A percentile compares a stretch with the other conserved stretches of the same genome.
Conservation (phyloP, 805 yeast genomes). For the Lipomyces sp. region DNA sequence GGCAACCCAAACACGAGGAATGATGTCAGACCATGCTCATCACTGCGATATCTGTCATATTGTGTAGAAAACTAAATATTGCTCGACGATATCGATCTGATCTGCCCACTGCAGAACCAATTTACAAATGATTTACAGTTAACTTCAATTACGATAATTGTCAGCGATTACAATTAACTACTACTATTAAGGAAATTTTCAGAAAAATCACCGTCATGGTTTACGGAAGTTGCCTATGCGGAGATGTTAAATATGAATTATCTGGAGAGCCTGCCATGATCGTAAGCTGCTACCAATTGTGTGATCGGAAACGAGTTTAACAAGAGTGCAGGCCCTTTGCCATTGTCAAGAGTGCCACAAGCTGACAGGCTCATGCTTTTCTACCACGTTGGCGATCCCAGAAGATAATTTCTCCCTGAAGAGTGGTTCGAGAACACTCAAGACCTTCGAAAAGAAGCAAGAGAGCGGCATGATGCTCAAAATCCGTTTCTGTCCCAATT, state of each 20-base stretch:
- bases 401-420: background rate
- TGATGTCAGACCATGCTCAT: conserved; percentile 3
- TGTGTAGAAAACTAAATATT: background rate
- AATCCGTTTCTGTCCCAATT: background rate
- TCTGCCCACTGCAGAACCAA: too few species aligned
- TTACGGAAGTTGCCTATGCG: background rate
- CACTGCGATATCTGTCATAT: background rate
- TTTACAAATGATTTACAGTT: background rate
- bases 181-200: background rate
- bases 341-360: conserved; percentile 3
- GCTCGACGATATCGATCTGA: background rate
- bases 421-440: background rate
- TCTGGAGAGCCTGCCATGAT: background rate
- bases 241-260: background rate
- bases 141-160: background rate
- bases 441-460: background rate
- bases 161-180: background rate
- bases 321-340: background rate
- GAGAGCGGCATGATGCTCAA: background rate
- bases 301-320: background rate
- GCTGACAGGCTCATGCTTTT: background rate
- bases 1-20: too few species aligned
- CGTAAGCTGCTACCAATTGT: background rate
- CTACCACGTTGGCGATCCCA: background rate
- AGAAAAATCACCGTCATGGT: background rate